Base-by-base conservation (phyloP, 768 basidiomycete genomes). In the Boletus sp. region DNA sequence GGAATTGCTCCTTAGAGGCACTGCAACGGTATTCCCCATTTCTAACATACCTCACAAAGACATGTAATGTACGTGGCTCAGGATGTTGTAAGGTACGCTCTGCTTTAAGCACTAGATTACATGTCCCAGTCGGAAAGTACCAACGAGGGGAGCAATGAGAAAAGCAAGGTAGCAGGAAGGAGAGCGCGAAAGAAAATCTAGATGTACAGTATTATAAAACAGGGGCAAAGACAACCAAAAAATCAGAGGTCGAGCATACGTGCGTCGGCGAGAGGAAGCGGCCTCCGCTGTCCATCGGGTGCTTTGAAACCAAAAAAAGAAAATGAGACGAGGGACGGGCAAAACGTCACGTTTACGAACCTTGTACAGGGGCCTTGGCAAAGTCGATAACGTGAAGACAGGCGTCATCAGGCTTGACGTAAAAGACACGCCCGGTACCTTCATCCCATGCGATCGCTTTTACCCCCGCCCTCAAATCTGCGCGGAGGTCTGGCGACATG, bases 371-470 rank as follows among this genome's bases (percentile, higher is more conserved):
- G 7, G 68, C 67, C 44, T 64, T 61, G 7, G 77, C 77, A 45
- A 80, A 78, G 60, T 85, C 83, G 52, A 80, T 62, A 33, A 85
- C 74, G 32, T 73, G 66, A 40, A 85, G 70, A 14, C 67, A 55
- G 4, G 69, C 50, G 29, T 75, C 76, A 8, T 75, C 60, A 13
- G 73, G 74, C 32, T 74, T 70, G 42, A 79, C 78, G 7, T 85
- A 68, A 59, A 81, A 80, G 14, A 87, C 73, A 37, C 84, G 74
- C 4, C 85, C 85, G 13, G 80, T 81, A 23, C 76, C 72, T 65
- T 88, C 85, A 56, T 88, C 86, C 83, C 83, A 88, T 7, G 81
- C 74, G 33, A 86, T 76, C 17, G 80, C 74, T n/a, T 69, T 67
- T 34, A 83, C 64, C 9, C 76, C 79, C 4, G 61, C 40, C 50